Evolutionary conservation across 2,329 filamentous ascomycete genomes (phyloP), one percentile per base, ranked within the genome.

Genomic region (Aaosphaeria pasadenensis): DNA sequence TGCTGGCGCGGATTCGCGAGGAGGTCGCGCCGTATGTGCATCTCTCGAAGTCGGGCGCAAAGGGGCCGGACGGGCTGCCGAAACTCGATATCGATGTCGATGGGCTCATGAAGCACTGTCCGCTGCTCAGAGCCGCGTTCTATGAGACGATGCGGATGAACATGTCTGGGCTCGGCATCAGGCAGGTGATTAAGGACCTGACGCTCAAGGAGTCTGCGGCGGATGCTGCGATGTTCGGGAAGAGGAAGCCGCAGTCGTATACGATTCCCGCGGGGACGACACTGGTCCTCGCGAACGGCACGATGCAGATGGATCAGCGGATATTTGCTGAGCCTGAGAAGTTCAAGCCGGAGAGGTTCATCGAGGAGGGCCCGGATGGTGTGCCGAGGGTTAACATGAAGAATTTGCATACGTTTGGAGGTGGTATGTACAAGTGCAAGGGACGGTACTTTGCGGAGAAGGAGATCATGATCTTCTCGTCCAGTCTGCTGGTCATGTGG

Each of bases 11-110:
- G 6, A 67, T 80, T 13, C 67, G 75, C 6, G 57, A 66, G 39
- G 78, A 81, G 56, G 72, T 78, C 30, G 61, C 63, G 1, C 67
- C 73, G 3, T 75, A 69, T 45, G 72, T 71, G 11, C 65, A 65
- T 39, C 64, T 75, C n/a, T 54, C 49, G 7, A 44, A 42, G 7
- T 38, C 49, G 13, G 47, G 46, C n/a, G 46, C 45, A 39, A 44
- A 46, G 36, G 49, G 46, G 1, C 29, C 44, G 5, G 38, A 44
- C 7, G 49, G 49, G 1, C 48, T 45, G 11, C 49, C 51, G 4
- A 54, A 51, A 11, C 46, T 54, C 3, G 17, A 45, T 9, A 52
- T 54, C 40, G 49, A 54, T 30, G 49, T 54, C 32, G 51, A 54
- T 42, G 49, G 51, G 5, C 43, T 54, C 24, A 44, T 36, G 30